phyloP scores from a whole-genome alignment of 192 early-diverging fungal genomes.

The Fimicolochytrium jonesii region DNA sequence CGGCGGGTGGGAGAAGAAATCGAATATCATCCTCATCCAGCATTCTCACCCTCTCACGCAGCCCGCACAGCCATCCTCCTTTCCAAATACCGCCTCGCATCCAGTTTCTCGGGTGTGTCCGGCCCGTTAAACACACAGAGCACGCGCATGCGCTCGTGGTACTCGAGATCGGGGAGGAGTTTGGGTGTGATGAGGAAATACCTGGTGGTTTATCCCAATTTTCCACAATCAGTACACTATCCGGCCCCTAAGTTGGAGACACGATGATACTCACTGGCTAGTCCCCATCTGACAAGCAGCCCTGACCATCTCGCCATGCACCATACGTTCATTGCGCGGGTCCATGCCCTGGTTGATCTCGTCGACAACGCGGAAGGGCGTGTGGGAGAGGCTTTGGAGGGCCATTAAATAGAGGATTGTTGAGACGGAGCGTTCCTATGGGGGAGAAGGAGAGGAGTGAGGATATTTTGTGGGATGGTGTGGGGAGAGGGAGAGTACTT shows the following conservation, averaged over 20 bases:
- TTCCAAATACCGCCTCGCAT: constrained; percentile 4
- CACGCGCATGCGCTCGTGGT: constrained; percentile 87
- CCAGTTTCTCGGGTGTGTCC: constrained; percentile 1
- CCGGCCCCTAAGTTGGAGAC: background rate
- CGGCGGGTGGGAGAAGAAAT: no score
- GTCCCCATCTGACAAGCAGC: constrained; percentile 67
- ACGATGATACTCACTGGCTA: constrained; percentile 56
- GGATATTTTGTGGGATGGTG: background rate
- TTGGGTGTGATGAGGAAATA: constrained; percentile 99
- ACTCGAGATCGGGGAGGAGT: constrained; percentile 86
- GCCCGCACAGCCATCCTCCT: background rate
- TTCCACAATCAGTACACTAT: no score
- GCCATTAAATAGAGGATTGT: constrained; percentile 96
- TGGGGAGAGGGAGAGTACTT: constrained; percentile 19
- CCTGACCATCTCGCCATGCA: constrained; percentile 87
- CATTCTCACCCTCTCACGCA: no score
- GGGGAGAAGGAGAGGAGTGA: constrained; percentile 8
- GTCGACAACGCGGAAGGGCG: constrained; percentile 97
- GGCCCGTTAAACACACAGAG: constrained; percentile 89
- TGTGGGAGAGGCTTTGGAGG: constrained; percentile 77
- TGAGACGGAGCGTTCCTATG: constrained; percentile 85
- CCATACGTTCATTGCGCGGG: constrained; percentile 88
- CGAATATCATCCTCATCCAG: no score
- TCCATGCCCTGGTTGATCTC: constrained; percentile 99
- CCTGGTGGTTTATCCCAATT: no score